Percentiles rank a stretch among this genome's conserved stretches.
Evolutionary conservation across 208 protist species (phyloP).

Genomic region (Trypanosoma lewisi): DNA sequence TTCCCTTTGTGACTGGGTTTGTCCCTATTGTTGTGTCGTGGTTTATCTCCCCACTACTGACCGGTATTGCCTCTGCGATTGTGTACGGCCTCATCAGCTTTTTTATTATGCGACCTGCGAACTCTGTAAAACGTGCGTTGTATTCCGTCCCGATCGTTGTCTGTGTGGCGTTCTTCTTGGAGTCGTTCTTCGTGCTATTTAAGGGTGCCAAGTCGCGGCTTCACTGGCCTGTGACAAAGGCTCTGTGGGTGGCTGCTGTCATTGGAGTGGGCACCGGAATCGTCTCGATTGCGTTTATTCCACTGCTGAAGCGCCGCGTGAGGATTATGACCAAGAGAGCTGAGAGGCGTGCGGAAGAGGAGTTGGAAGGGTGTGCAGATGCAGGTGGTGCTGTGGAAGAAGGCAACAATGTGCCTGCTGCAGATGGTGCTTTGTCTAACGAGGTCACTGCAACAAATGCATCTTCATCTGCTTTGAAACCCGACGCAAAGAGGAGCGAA

Average conservation of each 20-base stretch:
- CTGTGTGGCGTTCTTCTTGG: constrained; percentile 68
- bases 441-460: too few relatives aligned
- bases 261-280: constrained; percentile 44
- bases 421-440: background rate
- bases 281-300: constrained; percentile 51
- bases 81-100: constrained; percentile 53
- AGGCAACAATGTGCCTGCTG: too few relatives aligned
- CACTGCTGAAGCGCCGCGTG: constrained; percentile 52
- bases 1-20: constrained; percentile 73
- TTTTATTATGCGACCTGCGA: constrained; percentile 55
- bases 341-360: constrained; percentile 25
- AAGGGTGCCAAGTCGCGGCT: constrained; percentile 64
- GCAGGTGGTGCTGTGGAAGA: background rate
- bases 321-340: constrained; percentile 26
- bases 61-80: constrained; percentile 47
- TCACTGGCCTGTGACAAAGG: constrained; percentile 47
- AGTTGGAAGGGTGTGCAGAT: constrained; percentile 11
- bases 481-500: constrained; percentile 3
- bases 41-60: constrained; percentile 81
- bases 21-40: constrained; percentile 74
- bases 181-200: constrained; percentile 78
- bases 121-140: constrained; percentile 47
- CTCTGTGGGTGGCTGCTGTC: constrained; percentile 53
- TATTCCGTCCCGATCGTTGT: constrained; percentile 67
- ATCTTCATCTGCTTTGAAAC: too few relatives aligned